Evolutionary conservation across 106 monocot species (phyloP).

Genomic region (Dactylorhiza incarnata): DNA sequence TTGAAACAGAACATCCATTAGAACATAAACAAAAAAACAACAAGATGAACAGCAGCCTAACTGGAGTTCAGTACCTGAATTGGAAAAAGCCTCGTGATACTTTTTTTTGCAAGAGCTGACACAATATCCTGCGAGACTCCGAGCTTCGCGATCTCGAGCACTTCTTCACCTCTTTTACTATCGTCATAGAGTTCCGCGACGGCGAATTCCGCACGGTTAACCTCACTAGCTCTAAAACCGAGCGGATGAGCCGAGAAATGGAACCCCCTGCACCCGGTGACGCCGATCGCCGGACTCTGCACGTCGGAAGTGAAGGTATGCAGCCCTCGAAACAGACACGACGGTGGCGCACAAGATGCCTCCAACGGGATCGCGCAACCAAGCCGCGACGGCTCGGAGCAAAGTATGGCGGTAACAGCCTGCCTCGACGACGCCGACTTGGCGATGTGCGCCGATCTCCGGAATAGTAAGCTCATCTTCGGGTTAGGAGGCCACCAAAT

Average conservation of each 20-base stretch:
- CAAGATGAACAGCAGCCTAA: background rate
- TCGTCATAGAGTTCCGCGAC: conserved; percentile 51
- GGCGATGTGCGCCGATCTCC: conserved; percentile 24
- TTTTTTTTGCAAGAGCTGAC: conserved; percentile 40
- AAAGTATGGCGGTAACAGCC: conserved; percentile 25
- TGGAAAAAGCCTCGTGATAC: conserved; percentile 83
- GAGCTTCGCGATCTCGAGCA: conserved; percentile 74
- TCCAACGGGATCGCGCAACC: conserved; percentile 1
- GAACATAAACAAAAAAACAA: background rate
- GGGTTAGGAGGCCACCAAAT: background rate
- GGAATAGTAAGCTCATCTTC: conserved; percentile 38
- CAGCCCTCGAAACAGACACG: background rate
- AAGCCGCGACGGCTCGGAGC: background rate
- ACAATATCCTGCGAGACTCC: conserved; percentile 69
- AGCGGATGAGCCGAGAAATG: conserved; percentile 32
- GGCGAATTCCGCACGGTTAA: conserved; percentile 41
- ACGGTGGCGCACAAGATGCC: background rate
- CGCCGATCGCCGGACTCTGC: background rate
- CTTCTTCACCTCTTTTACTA: conserved; percentile 53
- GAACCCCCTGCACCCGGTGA: conserved; percentile 24
- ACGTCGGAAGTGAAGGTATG: background rate
- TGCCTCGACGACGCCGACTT: conserved; percentile 21
- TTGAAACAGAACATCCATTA: background rate
- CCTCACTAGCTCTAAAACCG: conserved; percentile 36
- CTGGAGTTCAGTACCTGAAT: conserved; percentile 53